phyloP scores from a whole-genome alignment of 2,329 filamentous ascomycete genomes.

The Xylaria multiplex region DNA sequence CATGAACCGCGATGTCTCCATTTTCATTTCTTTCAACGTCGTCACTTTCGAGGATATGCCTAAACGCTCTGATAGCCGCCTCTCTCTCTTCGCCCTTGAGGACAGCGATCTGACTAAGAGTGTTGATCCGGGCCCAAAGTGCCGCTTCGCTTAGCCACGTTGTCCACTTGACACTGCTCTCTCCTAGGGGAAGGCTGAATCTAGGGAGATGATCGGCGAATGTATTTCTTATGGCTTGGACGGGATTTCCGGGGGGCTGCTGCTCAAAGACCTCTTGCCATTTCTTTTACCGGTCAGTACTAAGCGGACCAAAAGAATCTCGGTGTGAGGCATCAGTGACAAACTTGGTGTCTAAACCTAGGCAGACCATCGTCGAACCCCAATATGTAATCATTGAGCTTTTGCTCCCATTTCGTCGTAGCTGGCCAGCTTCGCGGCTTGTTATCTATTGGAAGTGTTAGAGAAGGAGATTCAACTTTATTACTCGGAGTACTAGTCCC shows the following conservation, averaged over 20 bases:
- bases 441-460: constrained; percentile 63
- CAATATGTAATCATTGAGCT: constrained; percentile 67
- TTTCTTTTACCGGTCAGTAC: constrained; percentile 47
- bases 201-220: constrained; percentile 53
- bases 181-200: constrained; percentile 71
- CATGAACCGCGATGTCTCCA: constrained; percentile 72
- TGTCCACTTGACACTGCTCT: constrained; percentile 66
- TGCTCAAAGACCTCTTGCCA: constrained; percentile 74
- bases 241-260: constrained; percentile 62
- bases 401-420: constrained; percentile 68
- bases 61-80: constrained; percentile 61
- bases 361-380: constrained; percentile 67
- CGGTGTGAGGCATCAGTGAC: constrained; percentile 21
- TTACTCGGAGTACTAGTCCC: background rate
- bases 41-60: constrained; percentile 61
- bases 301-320: background rate
- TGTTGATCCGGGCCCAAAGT: constrained; percentile 72
- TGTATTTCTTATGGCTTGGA: constrained; percentile 60
- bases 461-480: background rate
- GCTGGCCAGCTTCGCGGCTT: constrained; percentile 66
- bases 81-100: constrained; percentile 62
- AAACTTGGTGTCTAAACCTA: constrained; percentile 69
- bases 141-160: constrained; percentile 67
- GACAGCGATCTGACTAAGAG: constrained; percentile 74
- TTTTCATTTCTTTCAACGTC: constrained; percentile 68